Evolutionary conservation across 108 stramenopile genomes (phyloP).

Genomic region (Parietichytrium sp.): DNA sequence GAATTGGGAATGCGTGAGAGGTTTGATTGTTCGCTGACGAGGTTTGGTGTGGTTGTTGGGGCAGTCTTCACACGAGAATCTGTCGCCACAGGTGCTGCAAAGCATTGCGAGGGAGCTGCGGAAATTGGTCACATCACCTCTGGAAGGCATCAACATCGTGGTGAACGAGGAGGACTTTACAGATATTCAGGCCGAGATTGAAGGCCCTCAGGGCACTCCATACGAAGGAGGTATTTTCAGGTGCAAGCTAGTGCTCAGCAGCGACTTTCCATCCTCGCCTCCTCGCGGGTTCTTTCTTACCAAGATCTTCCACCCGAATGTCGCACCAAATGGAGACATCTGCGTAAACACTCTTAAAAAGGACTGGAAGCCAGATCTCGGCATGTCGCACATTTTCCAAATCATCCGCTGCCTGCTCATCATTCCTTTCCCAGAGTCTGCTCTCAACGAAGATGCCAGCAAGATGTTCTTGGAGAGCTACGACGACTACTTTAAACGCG

Average conservation of each 20-base stretch:
- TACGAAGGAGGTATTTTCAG: conserved; percentile 87
- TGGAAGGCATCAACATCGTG: conserved; percentile 76
- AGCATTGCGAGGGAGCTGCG: conserved; percentile 80
- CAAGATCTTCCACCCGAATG: conserved; percentile 98
- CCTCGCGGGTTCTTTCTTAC: conserved; percentile 95
- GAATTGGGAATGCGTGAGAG: too few relatives aligned
- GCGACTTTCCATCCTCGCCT: conserved; percentile 76
- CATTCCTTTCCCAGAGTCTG: conserved; percentile 95
- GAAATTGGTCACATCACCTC: conserved; percentile 74
- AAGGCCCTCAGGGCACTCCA: conserved; percentile 90
- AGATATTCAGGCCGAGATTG: conserved; percentile 78
- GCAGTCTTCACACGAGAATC: conserved; percentile 63
- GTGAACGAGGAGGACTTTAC: conserved; percentile 62
- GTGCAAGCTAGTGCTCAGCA: conserved; percentile 78
- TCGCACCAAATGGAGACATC: conserved; percentile 88
- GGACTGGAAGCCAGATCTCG: conserved; percentile 85
- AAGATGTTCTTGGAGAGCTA: conserved; percentile 98
- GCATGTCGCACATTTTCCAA: conserved; percentile 86
- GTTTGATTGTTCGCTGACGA: too few relatives aligned
- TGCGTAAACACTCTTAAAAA: conserved; percentile 97
- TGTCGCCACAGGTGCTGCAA: conserved; percentile 80
- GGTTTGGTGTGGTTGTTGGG: too few relatives aligned
- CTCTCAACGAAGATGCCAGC: conserved; percentile 98
- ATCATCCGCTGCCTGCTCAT: conserved; percentile 97
- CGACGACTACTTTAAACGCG: conserved; percentile 89